Evolutionary conservation across 2,329 filamentous ascomycete species (phyloP).

Genomic region (Alternaria triticimaculans): DNA sequence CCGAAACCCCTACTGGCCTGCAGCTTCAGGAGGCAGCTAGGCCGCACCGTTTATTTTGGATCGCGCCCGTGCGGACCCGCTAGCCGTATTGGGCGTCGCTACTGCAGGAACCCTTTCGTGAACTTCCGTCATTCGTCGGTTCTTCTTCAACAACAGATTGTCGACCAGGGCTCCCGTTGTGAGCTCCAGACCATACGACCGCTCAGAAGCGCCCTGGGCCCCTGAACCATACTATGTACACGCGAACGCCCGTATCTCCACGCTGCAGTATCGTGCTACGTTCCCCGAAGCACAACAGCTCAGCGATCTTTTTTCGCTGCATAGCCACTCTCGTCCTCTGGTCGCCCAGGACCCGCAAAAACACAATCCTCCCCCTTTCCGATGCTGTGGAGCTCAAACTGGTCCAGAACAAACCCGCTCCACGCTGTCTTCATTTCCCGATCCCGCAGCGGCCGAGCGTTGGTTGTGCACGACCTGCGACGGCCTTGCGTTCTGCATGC

Average conservation of each 20-base stretch:
- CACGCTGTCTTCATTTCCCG: slow-evolving; percentile 42
- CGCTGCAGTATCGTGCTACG: neutral
- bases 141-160: slow-evolving; percentile 19
- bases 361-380: slow-evolving; percentile 21
- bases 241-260: neutral
- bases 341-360: slow-evolving; percentile 8
- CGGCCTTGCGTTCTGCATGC: slow-evolving; percentile 26
- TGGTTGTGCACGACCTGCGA: slow-evolving; percentile 30
- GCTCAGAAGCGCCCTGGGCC: slow-evolving; percentile 27
- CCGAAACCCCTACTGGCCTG: slow-evolving; percentile 5
- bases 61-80: slow-evolving; percentile 12
- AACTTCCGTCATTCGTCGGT: slow-evolving; percentile 27
- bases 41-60: slow-evolving; percentile 31
- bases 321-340: neutral
- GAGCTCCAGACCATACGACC: slow-evolving; percentile 21
- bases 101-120: slow-evolving; percentile 31
- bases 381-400: slow-evolving; percentile 17
- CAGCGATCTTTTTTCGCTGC: neutral
- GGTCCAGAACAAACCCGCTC: slow-evolving; percentile 25
- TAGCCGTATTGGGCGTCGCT: slow-evolving; percentile 10
- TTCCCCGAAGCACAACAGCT: neutral
- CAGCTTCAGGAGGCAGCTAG: slow-evolving; percentile 24
- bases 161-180: slow-evolving; percentile 18
- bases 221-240: slow-evolving; percentile 21
- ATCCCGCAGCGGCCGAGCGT: slow-evolving; percentile 34